A percentile compares a stretch with the other conserved stretches of the same genome.
phyloP scores from a whole-genome alignment of 441 rosid genomes.

The Corymbia citriodora region DNA sequence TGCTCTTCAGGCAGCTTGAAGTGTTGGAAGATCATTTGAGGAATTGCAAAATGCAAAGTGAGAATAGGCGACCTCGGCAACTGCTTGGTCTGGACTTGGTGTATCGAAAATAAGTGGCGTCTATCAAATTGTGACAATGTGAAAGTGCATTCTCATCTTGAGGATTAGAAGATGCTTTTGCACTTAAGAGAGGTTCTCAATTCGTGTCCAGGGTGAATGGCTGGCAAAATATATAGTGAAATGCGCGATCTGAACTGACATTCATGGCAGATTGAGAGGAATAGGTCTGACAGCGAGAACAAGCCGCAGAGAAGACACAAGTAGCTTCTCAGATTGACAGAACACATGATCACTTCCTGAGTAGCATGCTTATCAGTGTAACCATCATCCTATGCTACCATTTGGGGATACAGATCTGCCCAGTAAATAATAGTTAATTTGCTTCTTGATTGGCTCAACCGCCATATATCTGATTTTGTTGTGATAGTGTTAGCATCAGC shows the following conservation, averaged over 20 bases:
- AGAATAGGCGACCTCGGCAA: background rate
- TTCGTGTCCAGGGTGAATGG: background rate
- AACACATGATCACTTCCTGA: background rate
- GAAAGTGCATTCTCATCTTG: background rate
- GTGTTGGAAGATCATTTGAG: background rate
- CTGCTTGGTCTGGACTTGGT: background rate
- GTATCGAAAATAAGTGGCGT: background rate
- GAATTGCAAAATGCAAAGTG: background rate
- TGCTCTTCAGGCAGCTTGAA: slow-evolving; percentile 11
- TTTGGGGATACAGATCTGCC: background rate
- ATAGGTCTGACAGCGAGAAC: background rate
- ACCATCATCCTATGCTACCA: background rate
- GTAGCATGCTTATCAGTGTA: background rate
- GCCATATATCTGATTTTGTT: background rate
- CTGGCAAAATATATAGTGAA: background rate
- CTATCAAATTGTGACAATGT: background rate
- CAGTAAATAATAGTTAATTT: background rate
- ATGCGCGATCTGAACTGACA: background rate
- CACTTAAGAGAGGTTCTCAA: background rate
- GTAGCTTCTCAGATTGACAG: background rate
- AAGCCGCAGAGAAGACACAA: background rate
- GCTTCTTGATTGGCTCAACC: background rate
- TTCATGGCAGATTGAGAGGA: background rate
- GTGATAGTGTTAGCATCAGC: background rate
- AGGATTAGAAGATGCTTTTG: background rate